phyloP scores from a whole-genome alignment of 352 stramenopile genomes.

The Globisporangium polare region DNA sequence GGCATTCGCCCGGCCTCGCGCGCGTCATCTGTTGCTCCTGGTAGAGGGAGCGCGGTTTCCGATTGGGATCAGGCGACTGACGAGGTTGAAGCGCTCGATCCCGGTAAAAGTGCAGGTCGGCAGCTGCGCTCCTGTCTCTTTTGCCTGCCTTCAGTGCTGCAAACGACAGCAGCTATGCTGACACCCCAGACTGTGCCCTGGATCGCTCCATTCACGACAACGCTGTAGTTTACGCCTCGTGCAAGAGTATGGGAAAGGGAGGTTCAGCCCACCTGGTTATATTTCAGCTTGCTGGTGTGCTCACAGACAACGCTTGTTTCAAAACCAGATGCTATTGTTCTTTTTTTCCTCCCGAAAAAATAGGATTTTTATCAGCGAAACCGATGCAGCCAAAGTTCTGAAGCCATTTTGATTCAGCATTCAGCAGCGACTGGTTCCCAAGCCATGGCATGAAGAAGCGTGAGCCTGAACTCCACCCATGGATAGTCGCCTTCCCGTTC shows the following conservation, averaged over 20 bases:
- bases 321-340: neutral
- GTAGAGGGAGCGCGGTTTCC: neutral
- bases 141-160: too few relatives aligned
- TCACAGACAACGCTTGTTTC: neutral
- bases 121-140: neutral
- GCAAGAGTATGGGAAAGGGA: too few relatives aligned
- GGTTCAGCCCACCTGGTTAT: too few relatives aligned
- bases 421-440: neutral
- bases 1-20: too few relatives aligned
- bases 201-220: too few relatives aligned
- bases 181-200: too few relatives aligned
- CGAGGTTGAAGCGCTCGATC: neutral
- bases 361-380: neutral
- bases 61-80: neutral
- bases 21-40: neutral
- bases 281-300: too few relatives aligned
- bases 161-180: too few relatives aligned
- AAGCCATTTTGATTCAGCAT: neutral
- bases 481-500: neutral
- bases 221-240: too few relatives aligned
- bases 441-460: neutral
- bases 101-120: too few relatives aligned
- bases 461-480: neutral
- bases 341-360: constrained; percentile 1
- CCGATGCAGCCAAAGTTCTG: neutral